Base-by-base conservation (phyloP, 768 basidiomycete genomes). In the Fistulinella prunicolor region DNA sequence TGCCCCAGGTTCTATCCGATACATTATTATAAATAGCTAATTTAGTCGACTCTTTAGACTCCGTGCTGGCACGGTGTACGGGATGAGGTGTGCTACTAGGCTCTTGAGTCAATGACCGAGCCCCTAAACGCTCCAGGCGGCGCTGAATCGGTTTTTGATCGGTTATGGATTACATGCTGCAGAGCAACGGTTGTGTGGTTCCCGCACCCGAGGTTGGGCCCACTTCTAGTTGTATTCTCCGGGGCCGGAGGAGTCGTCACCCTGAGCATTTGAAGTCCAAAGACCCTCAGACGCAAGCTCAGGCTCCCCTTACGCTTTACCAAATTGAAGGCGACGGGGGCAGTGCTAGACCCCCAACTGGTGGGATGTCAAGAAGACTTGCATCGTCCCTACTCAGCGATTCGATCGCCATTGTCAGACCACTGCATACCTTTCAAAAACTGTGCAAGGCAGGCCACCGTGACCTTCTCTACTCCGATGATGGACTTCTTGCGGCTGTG, bases 401-500 rank as follows among this genome's bases (percentile, higher is more conserved):
- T 19, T 17, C 17, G n/a, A n/a, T n/a, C n/a, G 17, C 35, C 17
- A 36, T 36, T 19, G 16, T 7, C 4, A n/a, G 8, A 16, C 45
- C n/a, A 53, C 37, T 53, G 47, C 52, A 45, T n/a, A 21, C 34
- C 52, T 29, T 40, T 17, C 7, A 32, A 6, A 32, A 14, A 4
- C 16, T 20, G 12, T 47, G 54, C 50, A 46, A 32, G 13, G 13
- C 45, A 35, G 50, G 46, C 38, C 22, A 39, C 14, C 21, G 8
- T 40, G 42, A 29, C 37, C 44, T 56, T 45, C 53, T 46, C 46
- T 38, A 34, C 57, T 59, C 48, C 47, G 43, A 49, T 49, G 24
- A n/a, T 32, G 20, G 26, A 36, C 59, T 61, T 62, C 57, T 61
- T 17, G 51, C 54, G 60, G 60, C 60, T 60, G 60, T 61, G 60